Evolutionary conservation across 2,329 filamentous ascomycete species (phyloP), one percentile per base, ranked within the genome.

Genomic region (Cercospora zeina): DNA sequence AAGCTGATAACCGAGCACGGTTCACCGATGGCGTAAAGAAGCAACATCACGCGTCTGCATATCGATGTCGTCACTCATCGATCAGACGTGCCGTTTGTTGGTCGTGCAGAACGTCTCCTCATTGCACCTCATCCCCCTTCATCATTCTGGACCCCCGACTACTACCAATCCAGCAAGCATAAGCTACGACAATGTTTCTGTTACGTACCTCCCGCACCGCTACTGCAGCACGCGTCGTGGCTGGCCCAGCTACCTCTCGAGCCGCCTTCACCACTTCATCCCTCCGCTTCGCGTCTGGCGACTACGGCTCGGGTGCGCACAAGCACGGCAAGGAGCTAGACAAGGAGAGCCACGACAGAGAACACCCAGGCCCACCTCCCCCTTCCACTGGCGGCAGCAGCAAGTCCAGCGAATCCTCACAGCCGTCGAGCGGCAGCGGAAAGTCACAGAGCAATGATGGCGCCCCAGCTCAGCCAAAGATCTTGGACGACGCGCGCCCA

Each of bases 281-380:
- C 9, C 31, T 31, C 13, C 54, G 49, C 31, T 47, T 58, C 54
- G 36, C 53, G 11, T 42, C 33, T 13, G 37, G 56, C 42, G 63
- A 65, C 58, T 65, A 65, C 50, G 63, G 63, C 9, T 65, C 63
- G 4, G 63, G 63, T 24, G 49, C 47, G 8, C 60, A 62, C 13
- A 61, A 65, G 33, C 30, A 34, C 33, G 61, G 58, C 9, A 59
- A 56, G 30, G 57, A 58, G 21, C 27, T 51, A 8, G 56, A 59
- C 13, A 53, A 39, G 33, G 56, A 51, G 24, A 55, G 57, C 59
- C 42, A 53, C n/a, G 47, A 65, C 34, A 57, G 49, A 33, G 63
- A 65, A 47, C 63, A 65, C 31, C 63, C 63, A 14, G 63, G 63
- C 42, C 63, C 63, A 14, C 42, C 63, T 27, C 57, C 63, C 16